phyloP scores from a whole-genome alignment of 805 yeast genomes.

The Candida maris region DNA sequence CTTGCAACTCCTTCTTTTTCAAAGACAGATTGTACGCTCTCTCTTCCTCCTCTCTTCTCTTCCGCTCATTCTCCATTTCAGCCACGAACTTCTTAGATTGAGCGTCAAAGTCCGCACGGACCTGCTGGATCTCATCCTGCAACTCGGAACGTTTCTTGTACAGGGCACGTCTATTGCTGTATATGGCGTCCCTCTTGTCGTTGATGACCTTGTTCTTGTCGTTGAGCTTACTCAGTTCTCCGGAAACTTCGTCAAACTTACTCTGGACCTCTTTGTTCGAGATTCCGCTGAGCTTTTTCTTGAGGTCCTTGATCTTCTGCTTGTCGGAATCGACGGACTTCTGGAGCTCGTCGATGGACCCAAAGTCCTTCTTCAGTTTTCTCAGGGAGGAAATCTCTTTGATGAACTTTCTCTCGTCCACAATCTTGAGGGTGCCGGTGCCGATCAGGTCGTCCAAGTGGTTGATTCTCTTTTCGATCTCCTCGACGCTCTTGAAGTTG shows the following conservation, averaged over 20 bases:
- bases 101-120: conserved; percentile 70
- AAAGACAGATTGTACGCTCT: conserved; percentile 47
- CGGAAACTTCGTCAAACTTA: conserved; percentile 64
- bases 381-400: conserved; percentile 83
- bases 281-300: conserved; percentile 55
- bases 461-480: conserved; percentile 62
- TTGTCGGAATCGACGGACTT: conserved; percentile 75
- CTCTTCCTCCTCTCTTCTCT: conserved; percentile 66
- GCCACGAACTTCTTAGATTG: conserved; percentile 69
- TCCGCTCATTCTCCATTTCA: conserved; percentile 64
- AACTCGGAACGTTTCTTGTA: conserved; percentile 66
- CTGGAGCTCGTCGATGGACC: conserved; percentile 69
- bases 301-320: conserved; percentile 69
- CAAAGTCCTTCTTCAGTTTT: conserved; percentile 76
- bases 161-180: conserved; percentile 61
- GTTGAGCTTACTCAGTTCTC: conserved; percentile 65
- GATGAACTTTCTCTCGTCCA: conserved; percentile 81
- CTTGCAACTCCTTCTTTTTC: conserved; percentile 46
- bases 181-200: conserved; percentile 62
- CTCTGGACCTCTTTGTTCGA: conserved; percentile 63
- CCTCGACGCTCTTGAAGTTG: conserved; percentile 62
- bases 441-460: conserved; percentile 72
- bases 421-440: conserved; percentile 76
- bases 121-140: conserved; percentile 61
- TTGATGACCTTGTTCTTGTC: conserved; percentile 55